phyloP scores from a whole-genome alignment of 2,329 filamentous ascomycete species.

The Albifimbria verrucaria region DNA sequence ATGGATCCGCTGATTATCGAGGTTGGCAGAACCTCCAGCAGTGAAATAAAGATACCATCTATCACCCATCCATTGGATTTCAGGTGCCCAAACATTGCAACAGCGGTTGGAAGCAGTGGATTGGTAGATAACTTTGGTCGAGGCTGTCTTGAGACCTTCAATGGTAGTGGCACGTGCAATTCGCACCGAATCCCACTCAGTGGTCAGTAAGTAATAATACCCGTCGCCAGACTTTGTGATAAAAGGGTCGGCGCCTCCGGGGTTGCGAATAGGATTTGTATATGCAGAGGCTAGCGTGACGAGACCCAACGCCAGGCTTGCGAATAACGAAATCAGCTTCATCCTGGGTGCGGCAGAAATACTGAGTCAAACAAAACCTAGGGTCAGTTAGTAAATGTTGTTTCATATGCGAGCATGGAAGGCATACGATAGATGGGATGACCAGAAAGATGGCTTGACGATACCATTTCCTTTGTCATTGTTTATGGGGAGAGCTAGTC shows the following conservation, averaged over 20 bases:
- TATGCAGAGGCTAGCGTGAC: conserved; percentile 28
- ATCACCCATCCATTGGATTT: conserved; percentile 44
- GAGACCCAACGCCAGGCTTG: conserved; percentile 6
- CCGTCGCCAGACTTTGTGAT: conserved; percentile 44
- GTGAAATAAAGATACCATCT: conserved; percentile 55
- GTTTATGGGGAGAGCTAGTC: neutral
- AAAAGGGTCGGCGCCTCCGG: conserved; percentile 49
- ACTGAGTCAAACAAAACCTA: neutral
- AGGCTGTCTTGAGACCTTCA: conserved; percentile 47
- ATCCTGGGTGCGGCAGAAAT: neutral
- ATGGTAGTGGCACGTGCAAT: conserved; percentile 50
- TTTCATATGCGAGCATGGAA: neutral
- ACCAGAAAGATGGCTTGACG: neutral
- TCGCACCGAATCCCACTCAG: conserved; percentile 50
- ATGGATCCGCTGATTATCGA: conserved; percentile 48
- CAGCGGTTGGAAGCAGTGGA: conserved; percentile 42
- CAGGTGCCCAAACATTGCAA: conserved; percentile 56
- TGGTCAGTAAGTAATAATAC: conserved; percentile 54
- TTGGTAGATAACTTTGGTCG: conserved; percentile 45
- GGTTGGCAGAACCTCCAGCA: conserved; percentile 38
- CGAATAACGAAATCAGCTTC: neutral
- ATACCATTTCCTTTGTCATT: neutral
- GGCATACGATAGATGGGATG: neutral
- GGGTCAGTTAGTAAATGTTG: neutral
- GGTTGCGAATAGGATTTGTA: conserved; percentile 46